These are phyloP conservation scores for Noccaea caerulescens DNA, from an alignment of 345 rosid genomes.

Conservation along the genomic window DNA sequence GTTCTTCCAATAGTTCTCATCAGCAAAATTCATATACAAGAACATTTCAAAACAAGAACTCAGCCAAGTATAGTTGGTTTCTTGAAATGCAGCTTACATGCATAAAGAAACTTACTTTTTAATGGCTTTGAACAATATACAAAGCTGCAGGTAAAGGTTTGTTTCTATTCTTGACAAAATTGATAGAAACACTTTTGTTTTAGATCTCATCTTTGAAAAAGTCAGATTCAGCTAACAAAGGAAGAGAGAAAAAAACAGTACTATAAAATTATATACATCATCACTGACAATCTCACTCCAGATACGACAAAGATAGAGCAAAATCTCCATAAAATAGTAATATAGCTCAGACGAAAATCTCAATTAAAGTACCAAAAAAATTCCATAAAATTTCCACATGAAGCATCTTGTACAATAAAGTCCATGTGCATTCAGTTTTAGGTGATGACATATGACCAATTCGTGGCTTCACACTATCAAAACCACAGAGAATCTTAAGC, in stretches of 20 bases:
- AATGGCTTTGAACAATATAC: neutral
- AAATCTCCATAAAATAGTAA: conserved; percentile 37
- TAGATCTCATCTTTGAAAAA: conserved; percentile 42
- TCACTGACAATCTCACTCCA: conserved; percentile 30
- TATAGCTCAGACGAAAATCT: conserved; percentile 18
- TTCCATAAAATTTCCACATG: conserved; percentile 18
- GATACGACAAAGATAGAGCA: conserved; percentile 45
- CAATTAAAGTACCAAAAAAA: conserved; percentile 12
- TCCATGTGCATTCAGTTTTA: conserved; percentile 41
- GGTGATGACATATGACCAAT: conserved; percentile 26
- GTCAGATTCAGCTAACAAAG: conserved; percentile 28
- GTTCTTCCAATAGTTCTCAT: conserved; percentile 19
- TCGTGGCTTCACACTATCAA: conserved; percentile 5
- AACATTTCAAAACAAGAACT: no score
- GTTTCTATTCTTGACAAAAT: conserved; percentile 13
- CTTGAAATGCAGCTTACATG: no score
- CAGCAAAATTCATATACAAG: neutral
- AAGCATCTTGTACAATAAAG: conserved; percentile 32
- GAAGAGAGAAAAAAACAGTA: neutral
- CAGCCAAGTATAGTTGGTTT: no score
- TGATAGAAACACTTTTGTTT: conserved; percentile 9
- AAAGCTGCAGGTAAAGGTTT: neutral
- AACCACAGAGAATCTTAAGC: conserved; percentile 10
- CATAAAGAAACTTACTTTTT: neutral
- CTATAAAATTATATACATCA: conserved; percentile 28